Evolutionary conservation across 768 basidiomycete genomes (phyloP).

Genomic region (Rhodosporidiobolus odoratus): DNA sequence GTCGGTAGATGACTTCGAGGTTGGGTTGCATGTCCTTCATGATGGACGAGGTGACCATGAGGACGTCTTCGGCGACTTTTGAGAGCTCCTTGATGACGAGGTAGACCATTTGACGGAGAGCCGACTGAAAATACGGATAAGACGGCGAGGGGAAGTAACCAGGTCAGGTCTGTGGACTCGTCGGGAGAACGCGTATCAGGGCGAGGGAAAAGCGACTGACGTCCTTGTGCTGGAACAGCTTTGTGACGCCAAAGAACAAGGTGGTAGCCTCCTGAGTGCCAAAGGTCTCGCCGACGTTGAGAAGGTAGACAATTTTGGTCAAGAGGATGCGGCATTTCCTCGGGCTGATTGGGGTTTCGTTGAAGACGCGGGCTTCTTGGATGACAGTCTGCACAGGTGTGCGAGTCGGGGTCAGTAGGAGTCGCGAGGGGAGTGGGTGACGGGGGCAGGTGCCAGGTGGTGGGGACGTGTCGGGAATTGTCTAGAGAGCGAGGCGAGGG

Average conservation of each 20-base stretch:
- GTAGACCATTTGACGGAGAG: conserved; percentile 95
- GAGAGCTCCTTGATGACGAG: conserved; percentile 97
- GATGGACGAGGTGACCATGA: conserved; percentile 98
- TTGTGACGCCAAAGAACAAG: conserved; percentile 97
- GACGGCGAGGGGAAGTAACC: background rate
- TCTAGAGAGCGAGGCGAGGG: background rate
- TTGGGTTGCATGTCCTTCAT: conserved; percentile 99
- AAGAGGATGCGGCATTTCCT: conserved; percentile 93
- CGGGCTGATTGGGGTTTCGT: conserved; percentile 97
- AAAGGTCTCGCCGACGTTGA: conserved; percentile 94
- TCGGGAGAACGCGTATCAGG: too few relatives aligned
- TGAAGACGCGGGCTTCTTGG: conserved; percentile 97
- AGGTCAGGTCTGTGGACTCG: too few relatives aligned
- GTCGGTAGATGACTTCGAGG: conserved; percentile 94
- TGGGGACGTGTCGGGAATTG: conserved; percentile 9
- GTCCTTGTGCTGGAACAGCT: conserved; percentile 98
- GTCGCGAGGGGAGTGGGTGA: background rate
- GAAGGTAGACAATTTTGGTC: conserved; percentile 90
- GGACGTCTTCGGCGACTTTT: conserved; percentile 92
- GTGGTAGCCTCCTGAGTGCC: conserved; percentile 93
- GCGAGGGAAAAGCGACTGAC: conserved; percentile 54
- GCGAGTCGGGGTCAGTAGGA: background rate
- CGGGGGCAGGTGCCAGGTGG: background rate
- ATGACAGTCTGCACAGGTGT: conserved; percentile 62
- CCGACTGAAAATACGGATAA: conserved; percentile 57